A percentile compares a stretch with the other conserved stretches of the same genome.
These are phyloP conservation scores for Candida rishiriensis DNA, from an alignment of 805 yeast species.

Conservation along the genomic window DNA sequence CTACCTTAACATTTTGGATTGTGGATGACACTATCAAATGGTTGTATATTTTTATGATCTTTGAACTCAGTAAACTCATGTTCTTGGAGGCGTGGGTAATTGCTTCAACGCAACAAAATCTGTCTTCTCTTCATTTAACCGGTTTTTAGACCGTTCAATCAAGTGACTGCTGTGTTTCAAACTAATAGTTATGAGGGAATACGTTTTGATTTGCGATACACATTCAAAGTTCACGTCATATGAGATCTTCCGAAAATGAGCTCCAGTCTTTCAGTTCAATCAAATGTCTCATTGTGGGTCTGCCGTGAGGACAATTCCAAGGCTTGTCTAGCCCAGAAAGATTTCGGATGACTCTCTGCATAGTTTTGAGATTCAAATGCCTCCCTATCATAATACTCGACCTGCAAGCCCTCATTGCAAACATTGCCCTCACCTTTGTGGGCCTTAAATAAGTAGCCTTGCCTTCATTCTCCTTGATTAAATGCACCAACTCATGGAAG, in stretches of 20 bases:
- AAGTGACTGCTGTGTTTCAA: too few species aligned
- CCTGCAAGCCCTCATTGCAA: slow-evolving; percentile 95
- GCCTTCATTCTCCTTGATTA: slow-evolving; percentile 55
- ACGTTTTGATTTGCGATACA: too few species aligned
- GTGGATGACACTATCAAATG: too few species aligned
- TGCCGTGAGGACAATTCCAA: slow-evolving; percentile 96
- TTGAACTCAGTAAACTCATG: too few species aligned
- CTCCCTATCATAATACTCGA: slow-evolving; percentile 92
- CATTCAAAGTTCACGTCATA: neutral
- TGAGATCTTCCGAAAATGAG: slow-evolving; percentile 41
- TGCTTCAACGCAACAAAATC: too few species aligned
- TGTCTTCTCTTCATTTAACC: too few species aligned
- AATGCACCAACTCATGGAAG: slow-evolving; percentile 70
- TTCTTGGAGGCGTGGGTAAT: too few species aligned
- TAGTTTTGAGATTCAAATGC: slow-evolving; percentile 50
- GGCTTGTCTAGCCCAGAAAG: slow-evolving; percentile 79
- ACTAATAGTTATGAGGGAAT: too few species aligned
- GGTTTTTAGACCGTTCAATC: too few species aligned
- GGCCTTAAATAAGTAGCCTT: slow-evolving; percentile 44
- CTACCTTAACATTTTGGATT: too few species aligned
- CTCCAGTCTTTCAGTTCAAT: slow-evolving; percentile 52
- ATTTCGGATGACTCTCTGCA: slow-evolving; percentile 65
- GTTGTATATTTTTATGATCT: too few species aligned
- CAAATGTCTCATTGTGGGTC: slow-evolving; percentile 94
- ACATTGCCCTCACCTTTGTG: slow-evolving; percentile 74